Evolutionary conservation across 2,329 filamentous ascomycete genomes (phyloP).

Genomic region (Plectosphaerella plurivora): DNA sequence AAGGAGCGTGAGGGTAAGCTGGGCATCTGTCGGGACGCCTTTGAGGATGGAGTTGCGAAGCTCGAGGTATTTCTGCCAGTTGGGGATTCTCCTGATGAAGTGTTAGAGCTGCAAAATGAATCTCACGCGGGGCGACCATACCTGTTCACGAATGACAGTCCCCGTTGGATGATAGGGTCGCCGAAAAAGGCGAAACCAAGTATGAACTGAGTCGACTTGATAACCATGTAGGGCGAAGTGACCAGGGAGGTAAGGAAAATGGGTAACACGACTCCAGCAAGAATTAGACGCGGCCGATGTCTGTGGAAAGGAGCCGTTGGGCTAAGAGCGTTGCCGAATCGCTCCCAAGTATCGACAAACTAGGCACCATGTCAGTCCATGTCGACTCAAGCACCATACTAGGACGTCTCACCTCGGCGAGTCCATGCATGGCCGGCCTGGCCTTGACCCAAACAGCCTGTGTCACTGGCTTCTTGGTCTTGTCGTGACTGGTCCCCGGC

Average conservation of each 20-base stretch:
- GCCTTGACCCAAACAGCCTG: slow-evolving; percentile 74
- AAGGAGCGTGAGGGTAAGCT: slow-evolving; percentile 75
- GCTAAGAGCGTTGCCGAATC: slow-evolving; percentile 52
- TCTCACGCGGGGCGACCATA: slow-evolving; percentile 17
- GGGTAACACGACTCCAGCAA: slow-evolving; percentile 49
- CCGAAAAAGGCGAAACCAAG: slow-evolving; percentile 77
- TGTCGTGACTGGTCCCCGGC: slow-evolving; percentile 55
- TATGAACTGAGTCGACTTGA: slow-evolving; percentile 62
- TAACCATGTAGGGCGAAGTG: slow-evolving; percentile 52
- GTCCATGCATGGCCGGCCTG: slow-evolving; percentile 62
- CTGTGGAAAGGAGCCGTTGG: slow-evolving; percentile 59
- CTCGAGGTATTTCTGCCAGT: slow-evolving; percentile 73
- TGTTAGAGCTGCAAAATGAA: slow-evolving; percentile 12
- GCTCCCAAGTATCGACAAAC: slow-evolving; percentile 44
- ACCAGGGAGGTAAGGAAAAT: slow-evolving; percentile 48
- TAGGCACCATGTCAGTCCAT: neutral
- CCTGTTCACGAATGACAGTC: slow-evolving; percentile 54
- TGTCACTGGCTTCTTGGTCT: slow-evolving; percentile 74
- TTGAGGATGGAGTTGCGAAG: slow-evolving; percentile 72
- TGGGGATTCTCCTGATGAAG: slow-evolving; percentile 45
- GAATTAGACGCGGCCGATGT: slow-evolving; percentile 44
- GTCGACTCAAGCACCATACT: fast-evolving
- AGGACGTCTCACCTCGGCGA: slow-evolving; percentile 33
- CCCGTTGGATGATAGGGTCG: slow-evolving; percentile 64
- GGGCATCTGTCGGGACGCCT: slow-evolving; percentile 81